phyloP scores from a whole-genome alignment of 345 rosid species.

The Acer saccharum region DNA sequence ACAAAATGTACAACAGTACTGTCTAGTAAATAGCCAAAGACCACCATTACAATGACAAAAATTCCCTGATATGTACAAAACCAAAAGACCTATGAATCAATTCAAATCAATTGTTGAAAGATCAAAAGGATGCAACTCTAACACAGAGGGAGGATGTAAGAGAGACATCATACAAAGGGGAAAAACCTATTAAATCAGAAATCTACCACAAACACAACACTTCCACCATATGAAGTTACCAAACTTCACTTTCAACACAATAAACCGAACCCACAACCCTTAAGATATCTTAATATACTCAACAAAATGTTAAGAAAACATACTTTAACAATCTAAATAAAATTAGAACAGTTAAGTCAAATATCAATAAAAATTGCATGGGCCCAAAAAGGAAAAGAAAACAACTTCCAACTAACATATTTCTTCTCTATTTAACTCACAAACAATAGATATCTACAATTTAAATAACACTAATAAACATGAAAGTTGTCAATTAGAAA shows the following conservation, averaged over 20 bases:
- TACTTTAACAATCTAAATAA: not conserved
- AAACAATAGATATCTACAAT: too few relatives aligned
- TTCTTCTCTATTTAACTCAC: not conserved
- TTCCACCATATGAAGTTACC: not conserved
- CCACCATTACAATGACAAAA: not conserved
- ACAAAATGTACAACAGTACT: not conserved
- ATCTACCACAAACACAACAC: not conserved
- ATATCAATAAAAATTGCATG: not conserved
- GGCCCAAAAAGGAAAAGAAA: not conserved
- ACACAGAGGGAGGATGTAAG: not conserved
- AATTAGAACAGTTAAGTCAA: not conserved
- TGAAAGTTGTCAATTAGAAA: too few relatives aligned
- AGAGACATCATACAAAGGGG: not conserved
- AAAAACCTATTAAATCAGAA: not conserved
- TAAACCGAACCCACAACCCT: not conserved
- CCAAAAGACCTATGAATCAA: not conserved
- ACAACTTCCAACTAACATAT: not conserved
- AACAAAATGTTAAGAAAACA: not conserved
- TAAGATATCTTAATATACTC: not conserved
- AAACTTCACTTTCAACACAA: slow-evolving; percentile 5
- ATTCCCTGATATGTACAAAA: not conserved
- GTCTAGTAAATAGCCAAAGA: not conserved
- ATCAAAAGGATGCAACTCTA: not conserved
- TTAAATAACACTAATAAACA: too few relatives aligned
- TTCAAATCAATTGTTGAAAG: not conserved